A percentile compares a stretch with the other conserved stretches of the same genome.
phyloP scores from a whole-genome alignment of 352 stramenopile species.

The Nothophytophthora sp. region DNA sequence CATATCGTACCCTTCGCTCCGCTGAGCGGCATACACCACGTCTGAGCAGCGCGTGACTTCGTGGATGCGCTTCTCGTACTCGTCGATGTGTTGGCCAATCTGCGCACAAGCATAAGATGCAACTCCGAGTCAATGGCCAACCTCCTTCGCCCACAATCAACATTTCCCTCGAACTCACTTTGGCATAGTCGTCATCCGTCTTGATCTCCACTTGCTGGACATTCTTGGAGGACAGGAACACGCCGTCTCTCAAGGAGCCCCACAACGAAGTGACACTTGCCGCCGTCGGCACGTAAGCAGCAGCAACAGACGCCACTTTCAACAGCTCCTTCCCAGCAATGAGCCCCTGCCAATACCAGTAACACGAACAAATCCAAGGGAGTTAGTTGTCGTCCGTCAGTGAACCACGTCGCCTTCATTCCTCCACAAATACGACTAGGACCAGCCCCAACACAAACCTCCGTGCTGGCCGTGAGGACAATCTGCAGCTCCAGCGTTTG shows the following conservation, averaged over 20 bases:
- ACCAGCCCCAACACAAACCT: conserved; percentile 39
- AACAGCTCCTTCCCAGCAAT: conserved; percentile 84
- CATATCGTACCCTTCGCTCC: conserved; percentile 85
- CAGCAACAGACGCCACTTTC: conserved; percentile 71
- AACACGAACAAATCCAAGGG: not conserved
- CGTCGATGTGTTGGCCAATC: conserved; percentile 87
- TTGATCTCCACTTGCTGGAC: conserved; percentile 88
- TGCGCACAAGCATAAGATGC: no score
- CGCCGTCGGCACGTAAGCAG: conserved; percentile 76
- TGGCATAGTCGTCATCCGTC: conserved; percentile 86
- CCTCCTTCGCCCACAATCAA: not conserved
- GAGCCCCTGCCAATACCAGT: conserved; percentile 46
- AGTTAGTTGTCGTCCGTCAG: no score
- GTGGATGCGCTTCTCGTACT: conserved; percentile 83
- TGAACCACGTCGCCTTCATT: no score
- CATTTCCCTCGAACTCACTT: conserved; percentile 23
- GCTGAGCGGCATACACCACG: conserved; percentile 76
- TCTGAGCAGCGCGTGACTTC: conserved; percentile 85
- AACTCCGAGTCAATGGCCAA: not conserved
- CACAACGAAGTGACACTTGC: conserved; percentile 77
- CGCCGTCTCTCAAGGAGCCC: conserved; percentile 82
- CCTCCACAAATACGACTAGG: no score
- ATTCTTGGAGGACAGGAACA: conserved; percentile 75
- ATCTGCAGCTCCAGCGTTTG: conserved; percentile 85
- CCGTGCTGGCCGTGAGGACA: conserved; percentile 76